Evolutionary conservation across 2,329 filamentous ascomycete genomes (phyloP), one percentile per base, ranked within the genome.

Genomic region (Fusarium heterosporum): DNA sequence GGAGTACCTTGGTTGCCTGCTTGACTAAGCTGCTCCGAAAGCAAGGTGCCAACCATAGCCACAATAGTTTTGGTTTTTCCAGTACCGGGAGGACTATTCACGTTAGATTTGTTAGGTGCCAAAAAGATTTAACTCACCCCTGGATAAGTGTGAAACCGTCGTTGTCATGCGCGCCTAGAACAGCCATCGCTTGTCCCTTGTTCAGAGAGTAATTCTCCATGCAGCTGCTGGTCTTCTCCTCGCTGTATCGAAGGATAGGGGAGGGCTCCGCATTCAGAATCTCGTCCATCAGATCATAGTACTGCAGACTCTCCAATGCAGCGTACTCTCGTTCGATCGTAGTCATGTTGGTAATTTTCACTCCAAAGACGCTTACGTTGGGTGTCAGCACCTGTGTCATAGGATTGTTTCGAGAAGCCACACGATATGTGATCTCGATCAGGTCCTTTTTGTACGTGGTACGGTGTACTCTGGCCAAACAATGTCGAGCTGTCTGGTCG

Each of bases 11-110:
- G 75, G 63, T 74, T 66, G 40, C 72, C 71, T 53, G 67, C 61
- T 56, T 76, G 80, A 66, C 72, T 78, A 61, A 73, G 75, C 70
- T 77, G 77, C 60, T 78, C 79, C 13, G 64, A 78, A n/a, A 73
- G 70, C 16, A 99, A 83, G 36, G 93, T 92, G 34, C 96, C 96
- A 25, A 98, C 94, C 84, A 99, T 96, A 30, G 95, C 96, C 55
- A 97, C 88, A 62, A 99, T 99, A 0, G 96, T 99, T 78, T 99
- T 99, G 0, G 96, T 99, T 81, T 99, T 99, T 74, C 95, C 96
- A 6, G 96, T 97, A 77, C 96, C 96, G 2, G 96, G 96, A 49
- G 96, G 96, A 55, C 93, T 90, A 55, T 39, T 54, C 8, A 71
- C 67, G 76, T 79, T 76, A 81, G 76, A 59, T 51, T 65, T 62